phyloP scores from a whole-genome alignment of 2,329 filamentous ascomycete genomes.

The Epicoccum sorghinum region DNA sequence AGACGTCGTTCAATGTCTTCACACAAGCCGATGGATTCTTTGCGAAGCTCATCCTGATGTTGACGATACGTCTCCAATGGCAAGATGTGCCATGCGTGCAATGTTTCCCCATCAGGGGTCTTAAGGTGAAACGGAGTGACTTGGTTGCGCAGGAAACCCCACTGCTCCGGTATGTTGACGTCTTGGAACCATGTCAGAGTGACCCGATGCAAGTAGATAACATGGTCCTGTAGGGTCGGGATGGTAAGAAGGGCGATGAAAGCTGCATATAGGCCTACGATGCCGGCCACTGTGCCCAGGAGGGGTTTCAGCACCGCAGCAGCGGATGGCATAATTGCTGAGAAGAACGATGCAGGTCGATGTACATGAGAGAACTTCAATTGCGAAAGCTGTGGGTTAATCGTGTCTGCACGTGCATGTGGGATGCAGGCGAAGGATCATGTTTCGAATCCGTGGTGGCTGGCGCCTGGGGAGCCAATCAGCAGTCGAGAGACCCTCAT shows the following conservation, averaged over 20 bases:
- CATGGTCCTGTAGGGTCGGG: slow-evolving; percentile 59
- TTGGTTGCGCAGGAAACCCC: slow-evolving; percentile 57
- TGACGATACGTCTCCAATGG: slow-evolving; percentile 55
- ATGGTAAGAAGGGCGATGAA: slow-evolving; percentile 56
- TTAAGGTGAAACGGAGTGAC: slow-evolving; percentile 56
- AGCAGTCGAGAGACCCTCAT: too few relatives aligned
- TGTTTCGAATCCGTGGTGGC: slow-evolving; percentile 18
- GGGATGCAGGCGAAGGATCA: not conserved
- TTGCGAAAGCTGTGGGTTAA: not conserved
- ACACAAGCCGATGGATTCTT: slow-evolving; percentile 55
- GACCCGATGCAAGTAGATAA: slow-evolving; percentile 62
- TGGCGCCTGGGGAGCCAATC: too few relatives aligned
- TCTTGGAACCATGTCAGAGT: slow-evolving; percentile 62
- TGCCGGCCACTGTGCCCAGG: slow-evolving; percentile 24
- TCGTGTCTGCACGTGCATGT: not conserved
- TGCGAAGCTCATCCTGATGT: slow-evolving; percentile 49
- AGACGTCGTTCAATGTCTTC: slow-evolving; percentile 62
- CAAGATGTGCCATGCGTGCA: slow-evolving; percentile 60
- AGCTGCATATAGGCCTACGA: slow-evolving; percentile 46
- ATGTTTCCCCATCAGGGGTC: slow-evolving; percentile 49
- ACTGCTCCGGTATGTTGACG: slow-evolving; percentile 56
- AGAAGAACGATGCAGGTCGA: not conserved
- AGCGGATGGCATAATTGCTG: slow-evolving; percentile 24
- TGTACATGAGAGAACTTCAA: not conserved
- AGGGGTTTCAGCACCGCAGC: slow-evolving; percentile 29